Percentiles rank a stretch among this genome's conserved stretches.
Evolutionary conservation across 225 moss, liverwort and hornwort species (phyloP).

Genomic region (Rhytidiadelphus loreus): DNA sequence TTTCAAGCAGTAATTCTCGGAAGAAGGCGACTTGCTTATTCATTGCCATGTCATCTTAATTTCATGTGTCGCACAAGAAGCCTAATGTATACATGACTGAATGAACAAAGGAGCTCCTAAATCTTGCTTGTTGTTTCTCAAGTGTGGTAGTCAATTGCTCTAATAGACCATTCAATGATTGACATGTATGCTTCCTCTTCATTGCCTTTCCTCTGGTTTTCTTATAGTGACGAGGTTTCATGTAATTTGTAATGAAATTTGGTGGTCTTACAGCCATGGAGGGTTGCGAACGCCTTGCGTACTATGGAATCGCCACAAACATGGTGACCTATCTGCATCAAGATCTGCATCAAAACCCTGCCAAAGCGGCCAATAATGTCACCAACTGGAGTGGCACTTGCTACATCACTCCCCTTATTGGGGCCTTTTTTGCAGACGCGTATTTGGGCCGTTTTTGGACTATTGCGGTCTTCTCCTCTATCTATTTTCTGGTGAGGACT

Average conservation of each 20-base stretch:
- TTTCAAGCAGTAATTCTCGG: not conserved
- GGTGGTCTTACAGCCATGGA: conserved; percentile 49
- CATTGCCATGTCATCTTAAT: not conserved
- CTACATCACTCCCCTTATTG: conserved; percentile 90
- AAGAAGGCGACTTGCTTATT: not conserved
- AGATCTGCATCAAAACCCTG: conserved; percentile 40
- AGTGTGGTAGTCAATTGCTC: not conserved
- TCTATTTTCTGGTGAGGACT: conserved; percentile 51
- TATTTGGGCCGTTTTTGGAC: conserved; percentile 84
- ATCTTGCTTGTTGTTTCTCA: not conserved
- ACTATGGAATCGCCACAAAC: conserved; percentile 77
- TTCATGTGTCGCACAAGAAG: not conserved
- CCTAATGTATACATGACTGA: not conserved
- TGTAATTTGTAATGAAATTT: not conserved
- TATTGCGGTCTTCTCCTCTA: conserved; percentile 58
- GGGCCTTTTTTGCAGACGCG: conserved; percentile 77
- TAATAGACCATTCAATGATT: too few species aligned
- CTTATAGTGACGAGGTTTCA: not conserved
- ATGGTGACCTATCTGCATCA: conserved; percentile 50
- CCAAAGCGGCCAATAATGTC: conserved; percentile 60
- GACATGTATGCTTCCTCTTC: not conserved
- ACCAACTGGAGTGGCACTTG: conserved; percentile 96
- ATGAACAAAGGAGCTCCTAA: not conserved
- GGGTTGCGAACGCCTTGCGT: conserved; percentile 80
- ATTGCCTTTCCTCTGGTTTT: not conserved